phyloP scores from a whole-genome alignment of 148 eudicot genomes.

The Cornus controversa region DNA sequence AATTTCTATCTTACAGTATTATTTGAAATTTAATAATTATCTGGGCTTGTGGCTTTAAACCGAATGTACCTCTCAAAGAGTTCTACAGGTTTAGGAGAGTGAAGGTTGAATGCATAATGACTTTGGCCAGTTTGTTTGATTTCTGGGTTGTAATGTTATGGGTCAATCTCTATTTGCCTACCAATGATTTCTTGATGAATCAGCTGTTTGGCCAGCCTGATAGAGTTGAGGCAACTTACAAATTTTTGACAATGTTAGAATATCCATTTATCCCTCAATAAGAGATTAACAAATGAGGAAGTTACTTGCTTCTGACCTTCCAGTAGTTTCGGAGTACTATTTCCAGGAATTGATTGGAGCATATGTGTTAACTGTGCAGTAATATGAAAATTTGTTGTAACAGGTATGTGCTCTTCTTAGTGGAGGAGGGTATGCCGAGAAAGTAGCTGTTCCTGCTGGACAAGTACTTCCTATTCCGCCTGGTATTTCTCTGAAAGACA shows the following conservation, averaged over 20 bases:
- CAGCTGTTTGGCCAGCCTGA: too few species aligned
- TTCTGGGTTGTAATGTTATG: too few species aligned
- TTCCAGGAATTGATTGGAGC: not conserved
- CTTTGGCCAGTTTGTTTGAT: too few species aligned
- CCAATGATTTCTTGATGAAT: not conserved
- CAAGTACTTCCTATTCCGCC: conserved; percentile 81
- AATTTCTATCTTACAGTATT: too few species aligned
- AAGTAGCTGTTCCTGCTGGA: conserved; percentile 76
- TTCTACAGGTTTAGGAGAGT: too few species aligned
- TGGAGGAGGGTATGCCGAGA: conserved; percentile 99
- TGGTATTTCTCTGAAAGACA: conserved; percentile 78
- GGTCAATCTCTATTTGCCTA: not conserved
- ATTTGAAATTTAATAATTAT: too few species aligned
- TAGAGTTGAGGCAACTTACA: too few species aligned
- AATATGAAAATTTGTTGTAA: conserved; percentile 5
- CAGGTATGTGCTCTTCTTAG: conserved; percentile 92
- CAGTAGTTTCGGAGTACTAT: too few species aligned
- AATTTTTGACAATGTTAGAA: not conserved
- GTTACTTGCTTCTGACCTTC: not conserved
- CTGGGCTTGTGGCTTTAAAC: too few species aligned
- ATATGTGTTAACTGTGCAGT: not conserved
- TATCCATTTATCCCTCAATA: not conserved
- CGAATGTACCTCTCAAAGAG: too few species aligned
- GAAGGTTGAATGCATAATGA: too few species aligned
- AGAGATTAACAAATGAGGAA: not conserved